These are phyloP conservation scores for Dictyophora rubrovolvata DNA, from an alignment of 768 basidiomycete genomes.

Conservation along the genomic window DNA sequence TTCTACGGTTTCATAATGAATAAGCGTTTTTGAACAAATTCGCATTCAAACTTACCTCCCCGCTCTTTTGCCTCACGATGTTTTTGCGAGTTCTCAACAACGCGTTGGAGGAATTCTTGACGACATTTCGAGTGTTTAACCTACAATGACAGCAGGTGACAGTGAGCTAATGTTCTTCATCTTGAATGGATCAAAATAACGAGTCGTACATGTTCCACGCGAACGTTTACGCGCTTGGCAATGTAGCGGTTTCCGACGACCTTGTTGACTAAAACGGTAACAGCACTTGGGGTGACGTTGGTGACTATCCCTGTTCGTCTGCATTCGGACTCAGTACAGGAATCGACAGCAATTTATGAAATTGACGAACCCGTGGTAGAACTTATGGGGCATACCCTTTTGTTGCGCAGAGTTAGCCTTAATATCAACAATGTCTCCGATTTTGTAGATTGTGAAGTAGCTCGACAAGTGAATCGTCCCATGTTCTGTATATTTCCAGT, in stretches of 20 bases:
- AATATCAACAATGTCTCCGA: constrained; percentile 99
- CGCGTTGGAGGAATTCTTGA: constrained; percentile 94
- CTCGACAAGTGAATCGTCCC: constrained; percentile 87
- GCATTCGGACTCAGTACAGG: constrained; percentile 8
- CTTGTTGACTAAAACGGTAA: constrained; percentile 97
- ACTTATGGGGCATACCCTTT: constrained; percentile 99
- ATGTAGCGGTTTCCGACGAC: constrained; percentile 98
- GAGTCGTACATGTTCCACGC: constrained; percentile 65
- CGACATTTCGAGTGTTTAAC: constrained; percentile 93
- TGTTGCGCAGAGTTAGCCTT: constrained; percentile 98
- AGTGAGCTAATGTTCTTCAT: not conserved
- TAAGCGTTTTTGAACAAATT: not conserved
- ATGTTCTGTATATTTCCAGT: constrained; percentile 47
- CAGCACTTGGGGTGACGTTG: constrained; percentile 92
- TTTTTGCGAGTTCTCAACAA: constrained; percentile 80
- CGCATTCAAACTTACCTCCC: constrained; percentile 53
- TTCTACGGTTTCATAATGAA: constrained; percentile 34
- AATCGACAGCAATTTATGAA: not conserved
- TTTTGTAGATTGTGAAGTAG: constrained; percentile 83
- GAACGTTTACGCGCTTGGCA: constrained; percentile 98
- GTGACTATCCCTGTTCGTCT: constrained; percentile 98
- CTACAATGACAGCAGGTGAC: not conserved
- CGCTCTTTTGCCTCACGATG: constrained; percentile 82
- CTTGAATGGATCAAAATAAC: not conserved
- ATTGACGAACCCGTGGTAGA: constrained; percentile 77